Base-by-base conservation (phyloP, 2,329 filamentous ascomycete species). In the Alternaria triticimaculans region DNA sequence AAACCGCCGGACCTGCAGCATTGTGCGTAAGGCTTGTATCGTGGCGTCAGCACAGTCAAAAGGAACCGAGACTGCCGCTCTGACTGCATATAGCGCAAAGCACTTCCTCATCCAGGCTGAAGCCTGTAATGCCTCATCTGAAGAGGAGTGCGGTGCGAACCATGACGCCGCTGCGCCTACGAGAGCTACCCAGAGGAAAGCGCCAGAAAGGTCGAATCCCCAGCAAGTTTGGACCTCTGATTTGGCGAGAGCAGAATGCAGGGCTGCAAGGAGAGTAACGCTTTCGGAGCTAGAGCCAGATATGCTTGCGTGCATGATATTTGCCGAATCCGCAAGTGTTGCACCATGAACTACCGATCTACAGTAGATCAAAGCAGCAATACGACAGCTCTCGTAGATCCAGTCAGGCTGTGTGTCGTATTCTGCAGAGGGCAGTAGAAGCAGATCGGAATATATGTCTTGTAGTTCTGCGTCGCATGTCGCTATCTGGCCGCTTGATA, bases 281-380 rank as follows among this genome's bases (percentile, higher is more conserved):
- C 51, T 55, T 25, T 62, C 50, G 6, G 51, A 20, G 21, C 54
- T 62, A 7, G 58, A 33, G 6, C 58, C 59, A 37, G 67, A 60
- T 51, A 56, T 63, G 26, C 51, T 60, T 21, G 67, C 65, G 44
- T 72, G 61, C 37, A 68, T 60, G 10, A 65, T 61, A 44, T 64
- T 66, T 30, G 69, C 73, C 30, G 76, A 70, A 4, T 74, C 65
- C 23, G 66, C 60, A 26, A 78, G 59, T 14, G 73, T 63, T n/a
- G 71, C 60, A 6, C 66, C 66, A 26, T 77, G 68, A 14, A 77
- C 64, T n/a, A 78, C 70, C 1, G 72, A 73, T 26, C 73, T 69
- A 45, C 72, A 74, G 60, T 78, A 78, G 25, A 80, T 74, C 6
- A 77, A 53, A 2, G 74, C 71, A 26, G 77, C 73, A 7, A 80